Percentiles rank a stretch among this genome's conserved stretches.
Evolutionary conservation across 495 filamentous ascomycete species (phyloP).

Genomic region (Daldinia bambusicola): DNA sequence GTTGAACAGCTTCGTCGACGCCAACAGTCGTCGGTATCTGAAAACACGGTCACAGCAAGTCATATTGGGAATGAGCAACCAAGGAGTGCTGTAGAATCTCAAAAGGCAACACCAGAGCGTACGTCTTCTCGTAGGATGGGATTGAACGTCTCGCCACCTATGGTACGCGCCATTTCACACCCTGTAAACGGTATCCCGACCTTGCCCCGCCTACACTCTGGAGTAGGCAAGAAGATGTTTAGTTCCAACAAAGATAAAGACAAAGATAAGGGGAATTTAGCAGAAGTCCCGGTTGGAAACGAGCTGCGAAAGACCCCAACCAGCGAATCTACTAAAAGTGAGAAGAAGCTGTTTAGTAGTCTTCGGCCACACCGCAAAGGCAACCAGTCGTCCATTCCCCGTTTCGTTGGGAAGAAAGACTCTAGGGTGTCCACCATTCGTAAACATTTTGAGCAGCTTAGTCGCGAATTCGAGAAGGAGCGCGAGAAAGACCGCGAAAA

Average conservation of each 20-base stretch:
- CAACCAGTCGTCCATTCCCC: conserved; percentile 83
- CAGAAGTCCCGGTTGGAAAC: conserved; percentile 35
- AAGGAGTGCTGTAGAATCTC: conserved; percentile 18
- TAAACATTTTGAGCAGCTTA: conserved; percentile 95
- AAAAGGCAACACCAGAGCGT: conserved; percentile 50
- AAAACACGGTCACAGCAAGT: conserved; percentile 44
- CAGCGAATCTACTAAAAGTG: conserved; percentile 59
- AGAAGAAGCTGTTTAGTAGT: conserved; percentile 76
- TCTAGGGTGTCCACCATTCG: conserved; percentile 87
- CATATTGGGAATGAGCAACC: conserved; percentile 29
- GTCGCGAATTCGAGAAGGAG: conserved; percentile 96
- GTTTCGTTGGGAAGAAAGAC: conserved; percentile 77
- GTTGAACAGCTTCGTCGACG: conserved; percentile 60
- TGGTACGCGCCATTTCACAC: conserved; percentile 77
- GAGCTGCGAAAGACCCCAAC: conserved; percentile 45
- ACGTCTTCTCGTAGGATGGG: conserved; percentile 54
- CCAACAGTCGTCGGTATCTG: conserved; percentile 51
- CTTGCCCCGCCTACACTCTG: conserved; percentile 43
- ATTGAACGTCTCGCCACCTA: conserved; percentile 67
- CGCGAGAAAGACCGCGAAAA: conserved; percentile 84
- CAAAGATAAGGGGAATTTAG: conserved; percentile 38
- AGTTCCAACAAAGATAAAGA: conserved; percentile 49
- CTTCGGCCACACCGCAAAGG: conserved; percentile 70
- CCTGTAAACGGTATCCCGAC: conserved; percentile 55
- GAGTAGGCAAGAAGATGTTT: conserved; percentile 42